Conservation (phyloP, 305 asterid species). For the Fraxinus ornus region DNA sequence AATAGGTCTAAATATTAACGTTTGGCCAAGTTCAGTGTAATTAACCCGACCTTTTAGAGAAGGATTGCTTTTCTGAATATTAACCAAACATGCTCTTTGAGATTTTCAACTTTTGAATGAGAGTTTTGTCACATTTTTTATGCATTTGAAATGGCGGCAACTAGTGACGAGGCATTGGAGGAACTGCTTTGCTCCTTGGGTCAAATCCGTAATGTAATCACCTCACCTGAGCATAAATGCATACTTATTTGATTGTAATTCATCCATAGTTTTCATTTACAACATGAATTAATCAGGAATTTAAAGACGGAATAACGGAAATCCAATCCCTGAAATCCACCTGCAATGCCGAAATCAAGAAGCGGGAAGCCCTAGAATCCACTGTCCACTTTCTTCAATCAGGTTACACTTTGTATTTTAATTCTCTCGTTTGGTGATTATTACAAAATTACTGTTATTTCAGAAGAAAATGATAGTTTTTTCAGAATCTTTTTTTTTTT, state of each 20-base stretch:
- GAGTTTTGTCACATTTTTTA: background rate
- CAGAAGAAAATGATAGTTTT: background rate
- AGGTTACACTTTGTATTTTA: slow-evolving; percentile 16
- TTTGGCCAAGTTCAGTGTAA: too few relatives aligned
- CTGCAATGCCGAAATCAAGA: slow-evolving; percentile 29
- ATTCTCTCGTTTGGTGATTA: background rate
- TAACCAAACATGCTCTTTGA: background rate
- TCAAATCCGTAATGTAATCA: slow-evolving; percentile 15
- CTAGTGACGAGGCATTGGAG: slow-evolving; percentile 16
- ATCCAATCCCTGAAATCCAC: slow-evolving; percentile 28
- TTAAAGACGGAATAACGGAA: slow-evolving; percentile 26
- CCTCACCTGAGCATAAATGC: background rate
- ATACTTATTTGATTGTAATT: background rate
- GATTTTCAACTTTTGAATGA: background rate
- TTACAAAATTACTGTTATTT: background rate
- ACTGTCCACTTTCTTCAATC: slow-evolving; percentile 31
- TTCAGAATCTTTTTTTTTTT: background rate
- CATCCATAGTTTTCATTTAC: background rate
- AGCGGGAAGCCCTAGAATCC: slow-evolving; percentile 35
- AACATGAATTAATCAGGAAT: slow-evolving; percentile 19
- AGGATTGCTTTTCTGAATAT: background rate
- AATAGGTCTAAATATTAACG: too few relatives aligned
- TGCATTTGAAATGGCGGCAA: slow-evolving; percentile 14
- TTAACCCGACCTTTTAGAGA: background rate
- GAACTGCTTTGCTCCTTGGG: slow-evolving; percentile 23